Evolutionary conservation across 2,329 filamentous ascomycete genomes (phyloP).

Genomic region (Drechslerella dactyloides): DNA sequence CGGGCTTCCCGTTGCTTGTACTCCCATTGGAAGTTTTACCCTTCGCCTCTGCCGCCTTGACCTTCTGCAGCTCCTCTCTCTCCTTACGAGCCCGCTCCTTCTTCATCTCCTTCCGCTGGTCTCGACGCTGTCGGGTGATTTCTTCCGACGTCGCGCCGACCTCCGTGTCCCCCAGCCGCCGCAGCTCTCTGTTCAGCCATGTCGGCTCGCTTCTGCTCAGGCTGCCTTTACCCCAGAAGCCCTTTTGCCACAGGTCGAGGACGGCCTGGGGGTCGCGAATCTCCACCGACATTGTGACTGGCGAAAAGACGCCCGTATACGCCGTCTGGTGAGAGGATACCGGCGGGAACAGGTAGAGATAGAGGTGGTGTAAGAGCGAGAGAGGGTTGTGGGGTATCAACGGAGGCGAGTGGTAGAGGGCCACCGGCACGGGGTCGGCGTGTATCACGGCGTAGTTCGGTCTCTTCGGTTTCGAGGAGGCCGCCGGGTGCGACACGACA

Average conservation of each 20-base stretch:
- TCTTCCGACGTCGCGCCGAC: constrained; percentile 79
- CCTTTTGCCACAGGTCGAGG: constrained; percentile 88
- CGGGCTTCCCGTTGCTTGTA: constrained; percentile 37
- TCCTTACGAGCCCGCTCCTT: constrained; percentile 89
- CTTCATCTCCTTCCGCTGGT: constrained; percentile 83
- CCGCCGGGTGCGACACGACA: constrained; percentile 39
- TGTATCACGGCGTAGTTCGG: constrained; percentile 77
- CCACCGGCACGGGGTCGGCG: constrained; percentile 77
- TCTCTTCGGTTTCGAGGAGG: constrained; percentile 60
- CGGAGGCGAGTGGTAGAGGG: constrained; percentile 80
- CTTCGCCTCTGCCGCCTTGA: constrained; percentile 66
- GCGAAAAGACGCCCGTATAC: constrained; percentile 80
- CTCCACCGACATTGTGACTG: constrained; percentile 80
- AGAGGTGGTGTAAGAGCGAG: constrained; percentile 80
- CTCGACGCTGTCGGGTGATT: constrained; percentile 74
- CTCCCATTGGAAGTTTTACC: constrained; percentile 20
- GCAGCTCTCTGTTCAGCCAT: constrained; percentile 85
- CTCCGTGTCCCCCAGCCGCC: constrained; percentile 65
- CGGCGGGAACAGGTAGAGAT: constrained; percentile 72
- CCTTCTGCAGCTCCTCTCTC: constrained; percentile 74
- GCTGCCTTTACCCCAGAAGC: constrained; percentile 94
- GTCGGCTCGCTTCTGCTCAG: constrained; percentile 93
- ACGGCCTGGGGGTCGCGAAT: constrained; percentile 78
- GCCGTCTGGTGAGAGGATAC: constrained; percentile 69
- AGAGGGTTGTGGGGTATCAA: constrained; percentile 93